Evolutionary conservation across 306 rosid species (phyloP), one percentile per base, ranked within the genome.

Genomic region (Vicia faba): DNA sequence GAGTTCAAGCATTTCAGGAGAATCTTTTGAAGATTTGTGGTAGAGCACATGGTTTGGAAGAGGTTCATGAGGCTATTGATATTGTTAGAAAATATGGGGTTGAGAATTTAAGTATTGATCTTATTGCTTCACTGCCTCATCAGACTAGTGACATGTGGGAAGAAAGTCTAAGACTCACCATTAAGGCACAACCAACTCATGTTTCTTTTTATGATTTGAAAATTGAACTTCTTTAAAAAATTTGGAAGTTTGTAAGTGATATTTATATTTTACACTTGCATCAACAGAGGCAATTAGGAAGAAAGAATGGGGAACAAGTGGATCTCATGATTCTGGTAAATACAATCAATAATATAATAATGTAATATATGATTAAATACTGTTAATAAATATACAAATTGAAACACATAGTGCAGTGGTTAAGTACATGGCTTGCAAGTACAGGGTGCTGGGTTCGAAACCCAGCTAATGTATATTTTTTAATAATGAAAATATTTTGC

Each of bases 1-100:
- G 99, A 36, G 90, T 93, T 72, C 97, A 93, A 69, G 96, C 97
- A 1, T 93, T 93, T 84, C 97, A 93, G 61, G 89, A 93, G 71
- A 83, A 88, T 80, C 64, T 88, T 19, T 55, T 93, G 87, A 90
- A 76, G 76, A 58, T 62, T 67, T 93, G 99, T 82, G 97, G 97
- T 54, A 86, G 99, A 70, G 91, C 97, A 29, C 99, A 90, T 78
- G 96, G 92, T 10, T 0, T 88, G 61, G 57, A 68, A 69, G 99
- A 90, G 73, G 96, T 93, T 58, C 71, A 81, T 44, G 99, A 93
- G 60, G 96, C 96, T 36, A 82, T 88, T 65, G 84, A 67, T 66
- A 84, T 83, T 78, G 89, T 93, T 0, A 78, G 71, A 56, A 75
- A 81, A 0, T 83, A 95, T 78, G 92, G 90, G 72, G 83, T 85